phyloP scores from a whole-genome alignment of 495 filamentous ascomycete genomes.

The Annulohypoxylon maeteangense region DNA sequence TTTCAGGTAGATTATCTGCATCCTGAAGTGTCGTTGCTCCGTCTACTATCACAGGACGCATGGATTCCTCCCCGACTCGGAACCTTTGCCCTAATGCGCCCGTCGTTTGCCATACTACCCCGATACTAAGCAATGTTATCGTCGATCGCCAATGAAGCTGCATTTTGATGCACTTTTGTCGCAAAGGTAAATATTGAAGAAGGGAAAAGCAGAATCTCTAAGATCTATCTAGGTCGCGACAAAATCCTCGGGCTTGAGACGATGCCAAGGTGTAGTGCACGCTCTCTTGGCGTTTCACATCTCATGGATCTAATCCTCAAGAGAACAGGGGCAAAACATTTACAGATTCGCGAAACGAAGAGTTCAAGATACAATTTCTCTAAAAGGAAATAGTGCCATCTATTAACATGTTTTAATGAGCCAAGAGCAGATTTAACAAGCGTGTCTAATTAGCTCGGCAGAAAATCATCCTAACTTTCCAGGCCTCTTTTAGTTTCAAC shows the following conservation, averaged over 20 bases:
- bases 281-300: slow-evolving; percentile 41
- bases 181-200: background rate
- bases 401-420: slow-evolving; percentile 12
- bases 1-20: slow-evolving; percentile 19
- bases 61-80: slow-evolving; percentile 20
- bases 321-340: background rate
- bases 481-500: slow-evolving; percentile 17
- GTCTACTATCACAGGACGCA: slow-evolving; percentile 25
- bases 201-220: slow-evolving; percentile 10
- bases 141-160: slow-evolving; percentile 2
- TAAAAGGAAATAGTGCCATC: slow-evolving; percentile 4
- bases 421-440: slow-evolving; percentile 16
- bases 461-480: background rate
- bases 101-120: slow-evolving; percentile 17
- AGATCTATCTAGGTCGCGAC: slow-evolving; percentile 17
- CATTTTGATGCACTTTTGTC: slow-evolving; percentile 21
- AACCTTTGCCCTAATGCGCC: slow-evolving; percentile 26
- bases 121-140: slow-evolving; percentile 21
- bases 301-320: slow-evolving; percentile 8
- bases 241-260: slow-evolving; percentile 29
- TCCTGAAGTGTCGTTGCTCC: slow-evolving; percentile 10
- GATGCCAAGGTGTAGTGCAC: slow-evolving; percentile 32
- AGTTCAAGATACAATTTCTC: slow-evolving; percentile 14
- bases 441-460: slow-evolving; percentile 11
- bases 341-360: slow-evolving; percentile 4